Percentiles rank a stretch among this genome's conserved stretches.
Evolutionary conservation across 257 asterid species (phyloP).

Genomic region (Solanum gracilifrons): DNA sequence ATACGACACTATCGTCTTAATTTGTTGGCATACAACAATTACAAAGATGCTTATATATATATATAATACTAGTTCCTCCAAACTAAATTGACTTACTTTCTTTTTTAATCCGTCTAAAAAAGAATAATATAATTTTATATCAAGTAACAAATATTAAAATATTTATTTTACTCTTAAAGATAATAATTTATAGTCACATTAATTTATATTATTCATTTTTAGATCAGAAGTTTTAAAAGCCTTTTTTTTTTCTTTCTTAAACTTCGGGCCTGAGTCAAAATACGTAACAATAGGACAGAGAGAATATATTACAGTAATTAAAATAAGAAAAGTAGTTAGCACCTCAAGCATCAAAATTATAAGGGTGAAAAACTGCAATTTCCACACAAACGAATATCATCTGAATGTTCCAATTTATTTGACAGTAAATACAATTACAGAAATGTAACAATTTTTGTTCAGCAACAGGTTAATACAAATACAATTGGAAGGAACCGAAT

Average conservation of each 20-base stretch:
- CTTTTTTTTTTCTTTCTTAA: no score
- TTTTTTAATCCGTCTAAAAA: no score
- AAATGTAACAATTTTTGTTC: neutral
- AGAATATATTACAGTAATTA: neutral
- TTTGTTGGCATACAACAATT: neutral
- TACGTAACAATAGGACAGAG: no score
- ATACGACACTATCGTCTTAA: neutral
- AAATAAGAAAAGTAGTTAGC: neutral
- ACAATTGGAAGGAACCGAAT: neutral
- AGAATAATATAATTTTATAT: no score
- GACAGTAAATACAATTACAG: neutral
- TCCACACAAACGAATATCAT: neutral
- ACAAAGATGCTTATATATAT: neutral
- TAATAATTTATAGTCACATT: no score
- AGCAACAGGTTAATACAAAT: neutral
- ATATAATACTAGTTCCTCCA: no score
- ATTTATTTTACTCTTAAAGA: no score
- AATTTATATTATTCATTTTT: no score
- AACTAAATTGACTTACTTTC: no score
- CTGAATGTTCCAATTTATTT: neutral
- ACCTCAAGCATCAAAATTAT: neutral
- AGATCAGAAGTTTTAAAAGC: no score
- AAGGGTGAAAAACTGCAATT: neutral
- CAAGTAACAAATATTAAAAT: no score
- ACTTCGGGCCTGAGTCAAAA: no score